phyloP scores from a whole-genome alignment of 2,329 filamentous ascomycete genomes.

The Delphinella strobiligena region DNA sequence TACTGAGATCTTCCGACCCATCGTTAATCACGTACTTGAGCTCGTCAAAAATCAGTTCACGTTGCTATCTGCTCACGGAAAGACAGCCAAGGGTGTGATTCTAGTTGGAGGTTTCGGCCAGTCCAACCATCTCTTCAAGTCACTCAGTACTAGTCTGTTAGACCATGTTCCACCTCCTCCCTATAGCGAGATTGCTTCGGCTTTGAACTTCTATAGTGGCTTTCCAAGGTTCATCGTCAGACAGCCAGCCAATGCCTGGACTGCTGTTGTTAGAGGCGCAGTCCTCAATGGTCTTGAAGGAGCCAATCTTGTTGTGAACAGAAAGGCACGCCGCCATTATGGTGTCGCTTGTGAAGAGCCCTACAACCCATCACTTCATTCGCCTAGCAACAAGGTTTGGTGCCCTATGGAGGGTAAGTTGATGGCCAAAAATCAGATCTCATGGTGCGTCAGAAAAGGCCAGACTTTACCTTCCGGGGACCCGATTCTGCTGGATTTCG shows the following conservation, averaged over 20 bases:
- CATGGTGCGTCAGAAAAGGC: constrained; percentile 56
- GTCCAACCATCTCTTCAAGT: constrained; percentile 56
- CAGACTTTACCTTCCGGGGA: background rate
- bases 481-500: background rate
- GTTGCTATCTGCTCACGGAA: constrained; percentile 25
- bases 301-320: constrained; percentile 27
- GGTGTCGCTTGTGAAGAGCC: background rate
- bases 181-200: background rate
- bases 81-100: constrained; percentile 51
- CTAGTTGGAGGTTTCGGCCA: constrained; percentile 74
- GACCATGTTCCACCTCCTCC: constrained; percentile 32
- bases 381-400: constrained; percentile 64
- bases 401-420: constrained; percentile 67
- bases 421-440: constrained; percentile 76
- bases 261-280: constrained; percentile 64
- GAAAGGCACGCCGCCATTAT: constrained; percentile 8
- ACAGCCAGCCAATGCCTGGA: constrained; percentile 64
- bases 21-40: constrained; percentile 43
- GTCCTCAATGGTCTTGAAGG: constrained; percentile 65
- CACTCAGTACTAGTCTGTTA: constrained; percentile 57
- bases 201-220: too few relatives aligned
- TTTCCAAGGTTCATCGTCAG: constrained; percentile 52
- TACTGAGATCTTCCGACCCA: constrained; percentile 47
- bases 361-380: constrained; percentile 65
- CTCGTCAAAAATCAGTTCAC: constrained; percentile 33